Evolutionary conservation across 768 basidiomycete species (phyloP), one percentile per base, ranked within the genome.

Genomic region (Tremella fuciformis): DNA sequence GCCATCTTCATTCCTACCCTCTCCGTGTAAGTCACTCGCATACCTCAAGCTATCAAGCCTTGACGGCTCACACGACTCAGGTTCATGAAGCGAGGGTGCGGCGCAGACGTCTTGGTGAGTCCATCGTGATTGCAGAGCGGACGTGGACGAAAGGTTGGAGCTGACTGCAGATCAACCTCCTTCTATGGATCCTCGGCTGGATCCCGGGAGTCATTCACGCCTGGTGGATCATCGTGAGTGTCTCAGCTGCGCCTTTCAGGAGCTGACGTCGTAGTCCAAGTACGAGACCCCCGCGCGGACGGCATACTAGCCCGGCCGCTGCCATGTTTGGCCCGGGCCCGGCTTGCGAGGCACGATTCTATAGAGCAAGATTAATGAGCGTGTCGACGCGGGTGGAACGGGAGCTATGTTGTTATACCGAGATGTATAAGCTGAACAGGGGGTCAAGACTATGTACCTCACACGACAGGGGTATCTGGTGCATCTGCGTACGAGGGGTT

Each of bases 161-260:
- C 19, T 50, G 49, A 50, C 49, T 4, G 49, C 15, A 71, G 66
- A 78, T 79, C 52, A 80, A 81, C 57, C 70, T 79, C 41, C 60
- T 76, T 4, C 66, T 81, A 3, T 76, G 72, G 59, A 70, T 82
- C 29, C 70, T 83, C 8, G 81, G 81, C 34, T 83, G 82, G 82
- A 79, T 83, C 52, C 82, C 83, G 11, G 67, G 82, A 25, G 77
- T 82, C 8, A 69, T 83, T 48, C 82, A 84, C 64, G 81, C 82
- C 18, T 83, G 81, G 82, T 82, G 61, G 59, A 61, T 70, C 56
- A 72, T 72, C 39, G 49, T 21, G 9, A n/a, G 22, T 34, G 55
- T 58, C 42, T 58, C 57, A n/a, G n/a, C 39, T 16, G n/a, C n/a
- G n/a, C n/a, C 24, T 7, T 3, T 3, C 19, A 22, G n/a, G 6